phyloP scores from a whole-genome alignment of 2,329 filamentous ascomycete species.

The Pseudogymnoascus sp. region DNA sequence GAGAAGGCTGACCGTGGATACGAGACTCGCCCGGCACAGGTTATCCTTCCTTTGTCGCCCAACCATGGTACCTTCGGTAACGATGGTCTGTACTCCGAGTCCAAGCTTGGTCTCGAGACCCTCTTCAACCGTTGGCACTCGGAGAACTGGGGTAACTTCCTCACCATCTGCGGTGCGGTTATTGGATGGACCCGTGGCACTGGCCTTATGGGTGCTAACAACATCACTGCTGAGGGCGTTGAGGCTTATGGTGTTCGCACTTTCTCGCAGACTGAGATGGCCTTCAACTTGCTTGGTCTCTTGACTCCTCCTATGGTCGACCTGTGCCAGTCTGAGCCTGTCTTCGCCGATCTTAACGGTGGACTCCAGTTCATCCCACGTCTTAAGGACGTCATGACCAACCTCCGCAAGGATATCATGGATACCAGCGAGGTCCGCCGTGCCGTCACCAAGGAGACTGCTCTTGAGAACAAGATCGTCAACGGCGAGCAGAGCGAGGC shows the following conservation, averaged over 20 bases:
- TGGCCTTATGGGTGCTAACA: slow-evolving; percentile 96
- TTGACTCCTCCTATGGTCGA: slow-evolving; percentile 94
- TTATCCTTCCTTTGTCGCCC: slow-evolving; percentile 89
- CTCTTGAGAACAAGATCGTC: slow-evolving; percentile 94
- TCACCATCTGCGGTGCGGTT: slow-evolving; percentile 95
- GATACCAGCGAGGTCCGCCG: slow-evolving; percentile 90
- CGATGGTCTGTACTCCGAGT: slow-evolving; percentile 96
- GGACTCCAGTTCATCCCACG: slow-evolving; percentile 96
- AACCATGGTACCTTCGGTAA: slow-evolving; percentile 99
- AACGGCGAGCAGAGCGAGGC: slow-evolving; percentile 89
- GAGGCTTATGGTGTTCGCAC: slow-evolving; percentile 95
- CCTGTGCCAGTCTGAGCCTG: slow-evolving; percentile 88
- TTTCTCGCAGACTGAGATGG: slow-evolving; percentile 99
- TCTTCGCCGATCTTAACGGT: slow-evolving; percentile 95
- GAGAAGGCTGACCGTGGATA: slow-evolving; percentile 84
- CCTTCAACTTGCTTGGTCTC: slow-evolving; percentile 92
- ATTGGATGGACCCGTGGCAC: slow-evolving; percentile 99
- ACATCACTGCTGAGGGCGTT: slow-evolving; percentile 92
- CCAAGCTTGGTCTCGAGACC: slow-evolving; percentile 92
- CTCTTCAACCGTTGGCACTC: slow-evolving; percentile 98
- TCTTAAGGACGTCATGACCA: slow-evolving; percentile 88
- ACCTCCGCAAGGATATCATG: slow-evolving; percentile 87
- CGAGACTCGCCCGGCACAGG: slow-evolving; percentile 92
- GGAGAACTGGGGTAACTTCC: slow-evolving; percentile 93
- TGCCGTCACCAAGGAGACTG: slow-evolving; percentile 90